phyloP scores from a whole-genome alignment of 257 asterid species.

The Prunella vulgaris region DNA sequence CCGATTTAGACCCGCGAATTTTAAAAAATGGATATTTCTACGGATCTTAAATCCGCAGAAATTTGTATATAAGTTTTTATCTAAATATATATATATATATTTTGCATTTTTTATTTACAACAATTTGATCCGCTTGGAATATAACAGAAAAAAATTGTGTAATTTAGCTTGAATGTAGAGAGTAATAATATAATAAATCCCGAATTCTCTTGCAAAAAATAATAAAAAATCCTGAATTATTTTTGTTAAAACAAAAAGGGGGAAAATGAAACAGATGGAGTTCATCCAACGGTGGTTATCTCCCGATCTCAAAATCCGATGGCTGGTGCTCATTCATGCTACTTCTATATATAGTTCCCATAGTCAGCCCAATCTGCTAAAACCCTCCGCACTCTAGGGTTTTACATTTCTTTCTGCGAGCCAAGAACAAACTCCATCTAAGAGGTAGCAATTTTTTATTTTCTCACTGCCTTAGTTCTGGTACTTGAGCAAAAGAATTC shows the following conservation, averaged over 20 bases:
- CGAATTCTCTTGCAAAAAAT: neutral
- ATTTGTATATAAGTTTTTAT: no score
- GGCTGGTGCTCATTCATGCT: conserved; percentile 1
- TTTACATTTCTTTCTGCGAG: conserved; percentile 13
- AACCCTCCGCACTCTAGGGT: conserved; percentile 32
- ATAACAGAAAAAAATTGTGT: no score
- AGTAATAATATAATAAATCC: no score
- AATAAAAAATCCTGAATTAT: neutral
- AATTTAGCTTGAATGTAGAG: no score
- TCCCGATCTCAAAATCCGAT: neutral
- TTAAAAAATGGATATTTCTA: no score
- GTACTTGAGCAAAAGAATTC: neutral
- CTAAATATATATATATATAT: no score
- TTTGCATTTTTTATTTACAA: no score
- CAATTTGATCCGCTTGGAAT: no score
- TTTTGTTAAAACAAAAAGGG: neutral
- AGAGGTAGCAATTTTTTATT: neutral
- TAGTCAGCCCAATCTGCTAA: neutral
- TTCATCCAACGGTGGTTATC: conserved; percentile 1
- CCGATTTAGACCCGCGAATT: no score
- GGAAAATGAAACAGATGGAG: neutral
- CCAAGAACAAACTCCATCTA: neutral
- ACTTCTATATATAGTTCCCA: neutral
- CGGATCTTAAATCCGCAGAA: no score
- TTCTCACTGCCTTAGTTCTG: neutral